Conservation (phyloP, 2,329 filamentous ascomycete species). For the Elsinoe ampelina region DNA sequence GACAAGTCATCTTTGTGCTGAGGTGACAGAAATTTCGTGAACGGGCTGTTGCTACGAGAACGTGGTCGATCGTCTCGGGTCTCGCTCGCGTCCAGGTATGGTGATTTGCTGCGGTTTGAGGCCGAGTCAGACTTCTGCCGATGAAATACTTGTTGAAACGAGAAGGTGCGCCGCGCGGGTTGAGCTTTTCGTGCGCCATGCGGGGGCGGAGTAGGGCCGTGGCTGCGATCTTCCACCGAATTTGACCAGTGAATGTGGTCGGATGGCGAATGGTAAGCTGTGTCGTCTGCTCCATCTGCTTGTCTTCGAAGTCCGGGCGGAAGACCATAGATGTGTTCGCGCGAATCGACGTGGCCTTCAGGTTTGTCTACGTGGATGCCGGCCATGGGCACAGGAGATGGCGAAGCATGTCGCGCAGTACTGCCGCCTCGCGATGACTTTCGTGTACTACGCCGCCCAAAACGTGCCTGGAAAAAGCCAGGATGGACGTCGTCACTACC, state of each 20-base stretch:
- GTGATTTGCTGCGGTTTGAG: not conserved
- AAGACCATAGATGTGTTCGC: constrained; percentile 42
- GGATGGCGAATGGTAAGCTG: constrained; percentile 34
- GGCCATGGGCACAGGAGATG: constrained; percentile 12
- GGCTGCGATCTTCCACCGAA: constrained; percentile 29
- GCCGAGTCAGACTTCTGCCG: constrained; percentile 37
- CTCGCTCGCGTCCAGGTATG: constrained; percentile 6
- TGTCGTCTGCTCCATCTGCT: constrained; percentile 43
- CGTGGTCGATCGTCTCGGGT: constrained; percentile 18
- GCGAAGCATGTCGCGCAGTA: constrained; percentile 6
- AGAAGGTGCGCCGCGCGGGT: constrained; percentile 47
- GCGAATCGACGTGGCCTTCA: constrained; percentile 20
- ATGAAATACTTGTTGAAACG: constrained; percentile 77
- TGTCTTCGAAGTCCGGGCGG: constrained; percentile 37
- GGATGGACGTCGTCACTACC: constrained; percentile 35
- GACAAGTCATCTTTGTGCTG: not conserved
- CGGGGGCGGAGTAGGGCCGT: constrained; percentile 50
- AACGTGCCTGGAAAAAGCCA: constrained; percentile 36
- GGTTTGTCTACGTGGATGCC: constrained; percentile 10
- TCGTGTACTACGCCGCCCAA: constrained; percentile 18
- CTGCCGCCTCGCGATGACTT: not conserved
- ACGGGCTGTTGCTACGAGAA: constrained; percentile 17
- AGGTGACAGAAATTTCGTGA: constrained; percentile 1
- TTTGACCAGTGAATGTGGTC: constrained; percentile 42
- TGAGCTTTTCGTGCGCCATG: constrained; percentile 25